Percentiles rank a stretch among this genome's conserved stretches.
Conservation (phyloP, 2,329 filamentous ascomycete genomes). For the Colletotrichum incanum region DNA sequence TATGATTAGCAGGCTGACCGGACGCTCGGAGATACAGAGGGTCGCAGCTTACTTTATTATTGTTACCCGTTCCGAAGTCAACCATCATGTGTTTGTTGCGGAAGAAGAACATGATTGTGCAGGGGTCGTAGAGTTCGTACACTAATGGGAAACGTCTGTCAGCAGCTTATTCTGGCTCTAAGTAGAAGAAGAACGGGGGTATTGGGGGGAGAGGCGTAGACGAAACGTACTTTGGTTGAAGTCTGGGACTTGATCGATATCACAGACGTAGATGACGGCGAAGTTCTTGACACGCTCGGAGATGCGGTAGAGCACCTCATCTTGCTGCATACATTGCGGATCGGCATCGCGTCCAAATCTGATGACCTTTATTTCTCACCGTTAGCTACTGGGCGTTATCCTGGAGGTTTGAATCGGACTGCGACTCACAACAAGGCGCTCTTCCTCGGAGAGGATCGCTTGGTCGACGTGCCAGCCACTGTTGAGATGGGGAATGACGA, state of each 20-base stretch:
- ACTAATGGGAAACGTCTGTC: neutral
- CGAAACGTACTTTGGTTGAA: conserved; percentile 81
- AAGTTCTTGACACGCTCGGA: conserved; percentile 96
- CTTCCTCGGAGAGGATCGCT: conserved; percentile 76
- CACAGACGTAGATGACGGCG: conserved; percentile 92
- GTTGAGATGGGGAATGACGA: conserved; percentile 90
- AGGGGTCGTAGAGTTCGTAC: conserved; percentile 84
- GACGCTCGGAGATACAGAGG: conserved; percentile 45
- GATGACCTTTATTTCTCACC: conserved; percentile 1
- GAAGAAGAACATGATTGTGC: conserved; percentile 97
- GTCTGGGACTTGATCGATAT: conserved; percentile 90
- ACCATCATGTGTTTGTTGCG: conserved; percentile 99
- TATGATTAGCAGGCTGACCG: neutral
- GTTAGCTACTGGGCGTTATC: conserved; percentile 19
- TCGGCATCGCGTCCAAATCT: conserved; percentile 79
- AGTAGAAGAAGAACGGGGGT: no score
- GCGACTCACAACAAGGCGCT: conserved; percentile 92
- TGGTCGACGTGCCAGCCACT: conserved; percentile 90
- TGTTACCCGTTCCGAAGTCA: conserved; percentile 98
- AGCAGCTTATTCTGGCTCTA: neutral
- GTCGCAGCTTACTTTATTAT: conserved; percentile 96
- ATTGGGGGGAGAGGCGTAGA: conserved; percentile 12
- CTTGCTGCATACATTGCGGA: conserved; percentile 81
- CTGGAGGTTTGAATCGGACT: conserved; percentile 62
- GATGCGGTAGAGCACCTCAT: conserved; percentile 95